A percentile compares a stretch with the other conserved stretches of the same genome.
These are phyloP conservation scores for Schwanniomyces polymorphus DNA, from an alignment of 805 yeast genomes.

Conservation along the genomic window DNA sequence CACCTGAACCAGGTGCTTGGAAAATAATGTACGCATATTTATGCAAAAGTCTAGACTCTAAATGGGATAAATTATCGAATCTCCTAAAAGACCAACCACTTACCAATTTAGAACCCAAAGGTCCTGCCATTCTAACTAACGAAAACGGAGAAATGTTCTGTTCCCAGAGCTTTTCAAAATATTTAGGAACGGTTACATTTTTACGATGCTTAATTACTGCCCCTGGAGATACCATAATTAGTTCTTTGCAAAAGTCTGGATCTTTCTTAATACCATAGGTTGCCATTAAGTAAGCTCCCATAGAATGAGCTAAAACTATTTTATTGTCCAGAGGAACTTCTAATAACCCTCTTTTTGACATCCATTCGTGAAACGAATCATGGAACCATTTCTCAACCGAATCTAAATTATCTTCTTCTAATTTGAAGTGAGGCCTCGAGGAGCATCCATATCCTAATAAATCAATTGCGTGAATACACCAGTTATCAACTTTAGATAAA, in stretches of 20 bases:
- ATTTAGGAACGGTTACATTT: conserved; percentile 58
- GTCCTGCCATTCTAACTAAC: conserved; percentile 73
- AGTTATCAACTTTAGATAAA: conserved; percentile 33
- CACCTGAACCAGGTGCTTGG: conserved; percentile 88
- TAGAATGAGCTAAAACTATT: conserved; percentile 78
- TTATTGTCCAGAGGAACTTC: conserved; percentile 37
- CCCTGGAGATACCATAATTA: conserved; percentile 88
- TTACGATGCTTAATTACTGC: conserved; percentile 61
- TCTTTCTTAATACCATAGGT: conserved; percentile 57
- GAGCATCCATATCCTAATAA: conserved; percentile 90
- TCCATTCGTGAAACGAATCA: conserved; percentile 67
- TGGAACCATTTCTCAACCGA: conserved; percentile 64
- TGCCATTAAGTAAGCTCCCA: conserved; percentile 85
- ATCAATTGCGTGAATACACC: conserved; percentile 86
- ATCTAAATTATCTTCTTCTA: conserved; percentile 38
- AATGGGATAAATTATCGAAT: conserved; percentile 56
- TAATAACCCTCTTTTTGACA: conserved; percentile 43
- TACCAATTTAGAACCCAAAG: conserved; percentile 79
- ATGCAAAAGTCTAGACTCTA: conserved; percentile 60
- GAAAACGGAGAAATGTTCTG: conserved; percentile 83
- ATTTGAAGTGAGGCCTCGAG: conserved; percentile 69
- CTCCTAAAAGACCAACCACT: conserved; percentile 89
- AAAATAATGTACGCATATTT: conserved; percentile 81
- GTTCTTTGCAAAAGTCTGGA: conserved; percentile 61
- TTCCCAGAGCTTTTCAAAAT: conserved; percentile 85